These are phyloP conservation scores for Orobanche coerulescens DNA, from an alignment of 257 asterid genomes.

Conservation along the genomic window DNA sequence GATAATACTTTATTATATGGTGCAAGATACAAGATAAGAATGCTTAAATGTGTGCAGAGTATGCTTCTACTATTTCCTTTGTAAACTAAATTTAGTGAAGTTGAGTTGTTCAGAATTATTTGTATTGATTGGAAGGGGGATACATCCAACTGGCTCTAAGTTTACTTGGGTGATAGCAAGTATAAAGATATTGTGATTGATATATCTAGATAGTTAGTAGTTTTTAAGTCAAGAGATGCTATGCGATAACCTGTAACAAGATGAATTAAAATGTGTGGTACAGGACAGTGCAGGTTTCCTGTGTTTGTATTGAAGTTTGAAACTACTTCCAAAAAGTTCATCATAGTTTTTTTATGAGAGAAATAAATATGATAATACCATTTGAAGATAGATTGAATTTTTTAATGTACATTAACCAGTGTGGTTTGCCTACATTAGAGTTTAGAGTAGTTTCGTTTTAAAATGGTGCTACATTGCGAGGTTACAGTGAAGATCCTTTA, in stretches of 20 bases:
- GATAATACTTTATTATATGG: not conserved
- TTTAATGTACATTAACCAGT: not conserved
- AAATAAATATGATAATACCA: not conserved
- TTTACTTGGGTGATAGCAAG: not conserved
- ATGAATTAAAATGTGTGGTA: not conserved
- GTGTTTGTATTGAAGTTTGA: not conserved
- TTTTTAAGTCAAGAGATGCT: not conserved
- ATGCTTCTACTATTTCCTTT: not conserved
- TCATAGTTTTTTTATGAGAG: not conserved
- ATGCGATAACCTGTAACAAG: not conserved
- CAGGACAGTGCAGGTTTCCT: not conserved
- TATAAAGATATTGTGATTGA: not conserved
- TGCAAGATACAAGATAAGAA: not conserved
- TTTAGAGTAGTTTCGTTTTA: not conserved
- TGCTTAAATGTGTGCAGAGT: not conserved
- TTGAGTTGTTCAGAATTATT: not conserved
- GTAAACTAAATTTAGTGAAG: not conserved
- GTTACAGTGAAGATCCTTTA: not conserved
- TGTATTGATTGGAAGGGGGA: not conserved
- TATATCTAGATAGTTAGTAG: not conserved
- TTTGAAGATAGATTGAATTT: not conserved
- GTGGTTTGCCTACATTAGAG: not conserved
- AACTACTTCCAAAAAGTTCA: not conserved
- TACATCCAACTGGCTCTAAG: not conserved
- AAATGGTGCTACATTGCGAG: too few species aligned